Evolutionary conservation across 2,329 filamentous ascomycete species (phyloP), one percentile per base, ranked within the genome.

Genomic region (Fusarium longipes): DNA sequence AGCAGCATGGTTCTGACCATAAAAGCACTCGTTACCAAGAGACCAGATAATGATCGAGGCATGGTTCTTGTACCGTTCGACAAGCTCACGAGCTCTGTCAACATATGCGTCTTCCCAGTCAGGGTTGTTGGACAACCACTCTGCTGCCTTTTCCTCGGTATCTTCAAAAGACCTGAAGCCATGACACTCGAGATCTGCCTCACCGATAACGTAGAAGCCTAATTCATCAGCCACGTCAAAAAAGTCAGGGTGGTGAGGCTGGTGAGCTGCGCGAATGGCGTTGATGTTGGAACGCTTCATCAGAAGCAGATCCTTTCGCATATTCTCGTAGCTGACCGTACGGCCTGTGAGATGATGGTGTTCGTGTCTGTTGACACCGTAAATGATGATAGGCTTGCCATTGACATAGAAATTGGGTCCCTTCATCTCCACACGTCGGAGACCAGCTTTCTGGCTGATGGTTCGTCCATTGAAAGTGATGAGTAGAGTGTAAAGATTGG

Each of bases 201-300:
- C 85, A 12, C 85, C 86, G 35, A 91, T 84, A 8, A 91, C 79
- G 81, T 86, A 91, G 25, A 91, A 81, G 1, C 89, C 89, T 15
- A 90, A 78, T 64, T 89, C 84, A 53, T 91, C 87, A 1, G 86
- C 83, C 1, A 91, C 78, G 30, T 89, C 86, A 60, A 89, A 89
- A 1, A 91, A 73, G 10, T 82, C 78, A 2, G 83, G 81, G 57
- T 91, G 86, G 29, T 87, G 89, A 11, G 87, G 84, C 47, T 93
- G 87, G 72, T 93, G 90, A 0, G 84, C 89, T 0, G 87, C 90
- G 2, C 90, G 86, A 11, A 93, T 83, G 3, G 89, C 87, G 63
- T 93, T 93, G 73, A 93, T 85, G 66, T 91, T 91, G 76, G 90
- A 84, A 2, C 78, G 78, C 74, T 91, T 92, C 89, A 92, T 92